These are phyloP conservation scores for Phytophthora uliginosa DNA, from an alignment of 352 stramenopile species.

Conservation along the genomic window DNA sequence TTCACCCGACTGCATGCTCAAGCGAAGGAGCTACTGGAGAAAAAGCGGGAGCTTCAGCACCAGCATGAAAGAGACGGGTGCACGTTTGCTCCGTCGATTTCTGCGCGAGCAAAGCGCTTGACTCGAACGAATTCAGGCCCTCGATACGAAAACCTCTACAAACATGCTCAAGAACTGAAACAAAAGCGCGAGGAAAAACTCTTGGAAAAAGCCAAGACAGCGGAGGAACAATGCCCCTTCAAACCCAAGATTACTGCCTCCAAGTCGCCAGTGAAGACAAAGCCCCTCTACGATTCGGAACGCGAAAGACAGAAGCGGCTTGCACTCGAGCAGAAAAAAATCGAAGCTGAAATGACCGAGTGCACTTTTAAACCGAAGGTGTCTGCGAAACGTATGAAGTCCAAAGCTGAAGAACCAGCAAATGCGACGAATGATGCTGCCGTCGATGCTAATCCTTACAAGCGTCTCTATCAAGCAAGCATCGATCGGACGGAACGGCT, in stretches of 20 bases:
- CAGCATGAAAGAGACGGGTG: constrained; percentile 62
- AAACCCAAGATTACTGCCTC: constrained; percentile 78
- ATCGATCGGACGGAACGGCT: constrained; percentile 69
- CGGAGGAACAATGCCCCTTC: constrained; percentile 77
- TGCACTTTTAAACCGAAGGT: constrained; percentile 83
- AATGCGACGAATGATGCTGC: constrained; percentile 11
- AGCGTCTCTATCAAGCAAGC: constrained; percentile 77
- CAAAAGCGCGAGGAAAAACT: constrained; percentile 79
- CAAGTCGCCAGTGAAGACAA: constrained; percentile 65
- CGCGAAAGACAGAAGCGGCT: constrained; percentile 77
- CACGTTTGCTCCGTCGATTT: constrained; percentile 80
- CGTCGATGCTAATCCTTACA: constrained; percentile 52
- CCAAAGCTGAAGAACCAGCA: constrained; percentile 31
- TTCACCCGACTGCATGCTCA: constrained; percentile 67
- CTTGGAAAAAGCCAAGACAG: constrained; percentile 60
- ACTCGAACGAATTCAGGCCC: constrained; percentile 43
- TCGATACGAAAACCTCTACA: constrained; percentile 84
- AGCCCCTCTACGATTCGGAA: constrained; percentile 79
- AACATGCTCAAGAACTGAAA: constrained; percentile 71
- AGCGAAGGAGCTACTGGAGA: constrained; percentile 59
- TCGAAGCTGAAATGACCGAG: constrained; percentile 67
- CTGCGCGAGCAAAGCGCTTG: constrained; percentile 66
- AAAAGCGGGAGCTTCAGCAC: constrained; percentile 66
- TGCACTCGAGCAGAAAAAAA: constrained; percentile 77
- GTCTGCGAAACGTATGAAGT: constrained; percentile 51